A percentile compares a stretch with the other conserved stretches of the same genome.
Conservation (phyloP, 2,329 filamentous ascomycete genomes). For the Pseudonectria buxi region DNA sequence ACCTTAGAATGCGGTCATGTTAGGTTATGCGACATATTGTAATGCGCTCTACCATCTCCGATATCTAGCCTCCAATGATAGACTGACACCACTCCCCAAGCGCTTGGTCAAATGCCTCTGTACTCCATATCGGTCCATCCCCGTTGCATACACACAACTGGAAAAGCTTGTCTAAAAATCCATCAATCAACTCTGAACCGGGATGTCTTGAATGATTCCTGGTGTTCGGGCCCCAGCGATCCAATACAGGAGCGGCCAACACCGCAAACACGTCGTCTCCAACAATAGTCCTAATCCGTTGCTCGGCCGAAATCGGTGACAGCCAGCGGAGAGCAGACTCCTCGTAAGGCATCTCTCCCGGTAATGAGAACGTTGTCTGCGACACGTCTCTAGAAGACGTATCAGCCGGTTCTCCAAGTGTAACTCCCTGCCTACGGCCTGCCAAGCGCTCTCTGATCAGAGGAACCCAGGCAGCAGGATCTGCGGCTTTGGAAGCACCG, state of each 20-base stretch:
- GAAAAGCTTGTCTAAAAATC: background rate
- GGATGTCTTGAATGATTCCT: background rate
- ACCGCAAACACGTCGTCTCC: constrained; percentile 7
- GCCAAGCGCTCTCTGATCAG: constrained; percentile 16
- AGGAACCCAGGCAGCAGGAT: constrained; percentile 8
- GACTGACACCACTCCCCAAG: background rate
- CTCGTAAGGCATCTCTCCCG: background rate
- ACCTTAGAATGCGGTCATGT: too few relatives aligned
- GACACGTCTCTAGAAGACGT: background rate
- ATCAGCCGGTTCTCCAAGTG: background rate
- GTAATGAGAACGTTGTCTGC: background rate
- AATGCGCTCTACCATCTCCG: constrained; percentile 15
- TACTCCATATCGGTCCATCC: background rate
- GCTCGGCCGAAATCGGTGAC: constrained; percentile 2
- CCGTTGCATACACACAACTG: background rate
- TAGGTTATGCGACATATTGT: too few relatives aligned
- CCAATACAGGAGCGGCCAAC: constrained; percentile 5
- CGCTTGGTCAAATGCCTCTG: background rate
- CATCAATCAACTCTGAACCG: background rate
- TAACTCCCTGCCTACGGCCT: background rate
- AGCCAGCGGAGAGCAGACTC: background rate
- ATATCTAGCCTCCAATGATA: background rate
- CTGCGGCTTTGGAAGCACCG: background rate
- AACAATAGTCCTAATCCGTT: constrained; percentile 3
- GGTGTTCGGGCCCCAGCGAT: background rate